A percentile compares a stretch with the other conserved stretches of the same genome.
phyloP scores from a whole-genome alignment of 1,139 yeast genomes.

The Candida sp. region DNA sequence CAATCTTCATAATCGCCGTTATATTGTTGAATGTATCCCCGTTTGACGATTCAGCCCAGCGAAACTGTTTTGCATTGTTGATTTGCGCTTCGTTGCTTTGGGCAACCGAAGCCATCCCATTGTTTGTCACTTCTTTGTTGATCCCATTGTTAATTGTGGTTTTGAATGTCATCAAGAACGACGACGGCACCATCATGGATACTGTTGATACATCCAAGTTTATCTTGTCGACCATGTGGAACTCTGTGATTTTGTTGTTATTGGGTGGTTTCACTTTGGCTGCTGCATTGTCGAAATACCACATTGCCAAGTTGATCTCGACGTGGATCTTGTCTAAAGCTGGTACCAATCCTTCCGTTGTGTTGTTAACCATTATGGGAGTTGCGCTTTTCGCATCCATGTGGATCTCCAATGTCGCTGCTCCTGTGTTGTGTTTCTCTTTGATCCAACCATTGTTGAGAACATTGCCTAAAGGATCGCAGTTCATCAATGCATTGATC shows the following conservation, averaged over 20 bases:
- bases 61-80: slow-evolving; percentile 69
- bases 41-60: slow-evolving; percentile 61
- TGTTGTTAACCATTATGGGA: slow-evolving; percentile 65
- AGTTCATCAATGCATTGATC: slow-evolving; percentile 65
- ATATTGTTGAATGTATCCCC: slow-evolving; percentile 57
- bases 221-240: slow-evolving; percentile 71
- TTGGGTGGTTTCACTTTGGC: slow-evolving; percentile 79
- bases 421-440: slow-evolving; percentile 76
- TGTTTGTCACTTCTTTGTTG: slow-evolving; percentile 67
- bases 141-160: slow-evolving; percentile 64
- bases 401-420: slow-evolving; percentile 85
- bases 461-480: slow-evolving; percentile 63
- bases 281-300: slow-evolving; percentile 72
- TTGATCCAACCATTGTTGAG: slow-evolving; percentile 67
- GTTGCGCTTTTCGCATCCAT: slow-evolving; percentile 72
- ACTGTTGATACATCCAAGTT: slow-evolving; percentile 59
- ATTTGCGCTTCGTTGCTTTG: slow-evolving; percentile 73
- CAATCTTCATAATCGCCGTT: slow-evolving; percentile 50
- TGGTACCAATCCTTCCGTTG: slow-evolving; percentile 69
- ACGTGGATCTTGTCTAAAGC: slow-evolving; percentile 68
- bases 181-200: slow-evolving; percentile 55
- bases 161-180: slow-evolving; percentile 60
- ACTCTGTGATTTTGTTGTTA: slow-evolving; percentile 69
- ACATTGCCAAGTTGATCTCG: slow-evolving; percentile 69
- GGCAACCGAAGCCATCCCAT: slow-evolving; percentile 77